Percentiles rank a stretch among this genome's conserved stretches.
phyloP scores from a whole-genome alignment of 495 filamentous ascomycete genomes.

The Penicillium cinerascens region DNA sequence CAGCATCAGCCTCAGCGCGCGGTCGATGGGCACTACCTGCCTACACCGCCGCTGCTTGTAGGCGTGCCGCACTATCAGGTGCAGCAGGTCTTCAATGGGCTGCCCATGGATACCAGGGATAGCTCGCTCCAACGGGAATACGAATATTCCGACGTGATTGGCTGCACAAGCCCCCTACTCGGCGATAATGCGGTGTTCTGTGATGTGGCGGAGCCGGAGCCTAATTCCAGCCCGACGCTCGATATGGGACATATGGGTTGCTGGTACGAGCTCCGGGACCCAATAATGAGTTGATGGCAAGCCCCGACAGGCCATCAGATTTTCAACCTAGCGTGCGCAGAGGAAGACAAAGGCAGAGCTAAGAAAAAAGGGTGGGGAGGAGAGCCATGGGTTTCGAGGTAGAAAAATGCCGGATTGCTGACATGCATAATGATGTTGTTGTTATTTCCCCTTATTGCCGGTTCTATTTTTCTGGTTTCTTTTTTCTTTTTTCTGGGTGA shows the following conservation, averaged over 20 bases:
- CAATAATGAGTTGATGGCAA: conserved; percentile 17
- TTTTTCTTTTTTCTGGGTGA: conserved; percentile 2
- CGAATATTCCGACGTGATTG: conserved; percentile 23
- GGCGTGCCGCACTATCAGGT: not conserved
- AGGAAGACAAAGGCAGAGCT: not conserved
- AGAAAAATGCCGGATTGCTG: conserved; percentile 2
- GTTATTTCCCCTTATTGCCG: too few species aligned
- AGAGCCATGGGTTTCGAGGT: not conserved
- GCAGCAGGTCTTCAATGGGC: not conserved
- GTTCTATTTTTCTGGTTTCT: conserved; percentile 4
- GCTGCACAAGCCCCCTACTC: conserved; percentile 27
- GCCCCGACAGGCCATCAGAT: conserved; percentile 17
- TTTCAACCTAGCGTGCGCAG: conserved; percentile 20
- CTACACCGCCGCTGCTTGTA: not conserved
- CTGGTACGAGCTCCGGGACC: conserved; percentile 13
- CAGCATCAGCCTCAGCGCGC: not conserved
- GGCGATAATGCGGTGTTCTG: conserved; percentile 21
- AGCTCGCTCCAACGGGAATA: conserved; percentile 11
- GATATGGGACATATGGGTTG: conserved; percentile 18
- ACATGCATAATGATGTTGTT: conserved; percentile 11
- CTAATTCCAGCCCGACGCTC: conserved; percentile 16
- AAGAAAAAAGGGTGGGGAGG: conserved; percentile 3
- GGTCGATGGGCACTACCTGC: not conserved
- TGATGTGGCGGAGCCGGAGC: conserved; percentile 13
- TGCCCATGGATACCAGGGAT: conserved; percentile 7